Evolutionary conservation across 345 rosid genomes (phyloP).

Genomic region (Sisymbrium altissimum): DNA sequence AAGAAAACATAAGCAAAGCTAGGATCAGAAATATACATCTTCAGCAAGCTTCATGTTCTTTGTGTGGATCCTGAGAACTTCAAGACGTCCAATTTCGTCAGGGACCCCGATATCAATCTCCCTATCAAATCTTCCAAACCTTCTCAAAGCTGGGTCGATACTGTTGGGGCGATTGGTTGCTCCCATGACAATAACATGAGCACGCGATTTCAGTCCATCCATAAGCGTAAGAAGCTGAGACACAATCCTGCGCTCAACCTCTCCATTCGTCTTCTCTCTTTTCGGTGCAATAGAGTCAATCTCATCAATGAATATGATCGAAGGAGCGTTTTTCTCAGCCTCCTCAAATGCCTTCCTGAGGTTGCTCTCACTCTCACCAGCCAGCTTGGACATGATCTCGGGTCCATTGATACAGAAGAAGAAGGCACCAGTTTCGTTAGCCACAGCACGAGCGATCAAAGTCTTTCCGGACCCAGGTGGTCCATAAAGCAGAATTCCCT

Average conservation of each 20-base stretch:
- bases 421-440: conserved; percentile 96
- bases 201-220: conserved; percentile 94
- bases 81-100: conserved; percentile 96
- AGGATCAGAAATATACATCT: conserved; percentile 42
- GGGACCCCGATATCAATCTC: conserved; percentile 97
- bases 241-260: conserved; percentile 97
- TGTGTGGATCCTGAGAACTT: conserved; percentile 94
- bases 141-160: conserved; percentile 89
- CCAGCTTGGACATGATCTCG: conserved; percentile 94
- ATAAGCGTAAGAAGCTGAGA: conserved; percentile 91
- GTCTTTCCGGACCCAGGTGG: conserved; percentile 94
- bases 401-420: conserved; percentile 97
- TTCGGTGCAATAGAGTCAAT: conserved; percentile 96
- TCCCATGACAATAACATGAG: conserved; percentile 95
- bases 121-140: conserved; percentile 96
- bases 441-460: conserved; percentile 95
- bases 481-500: conserved; percentile 89
- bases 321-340: conserved; percentile 98
- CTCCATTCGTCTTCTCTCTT: conserved; percentile 95
- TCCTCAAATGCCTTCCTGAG: conserved; percentile 97
- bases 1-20: background rate
- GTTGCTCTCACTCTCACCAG: conserved; percentile 99
- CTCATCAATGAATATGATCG: conserved; percentile 90
- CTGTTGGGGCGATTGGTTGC: conserved; percentile 99
- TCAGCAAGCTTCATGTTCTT: conserved; percentile 98